Evolutionary conservation across 2,329 filamentous ascomycete species (phyloP).

Genomic region (Sarocladium kiliense): DNA sequence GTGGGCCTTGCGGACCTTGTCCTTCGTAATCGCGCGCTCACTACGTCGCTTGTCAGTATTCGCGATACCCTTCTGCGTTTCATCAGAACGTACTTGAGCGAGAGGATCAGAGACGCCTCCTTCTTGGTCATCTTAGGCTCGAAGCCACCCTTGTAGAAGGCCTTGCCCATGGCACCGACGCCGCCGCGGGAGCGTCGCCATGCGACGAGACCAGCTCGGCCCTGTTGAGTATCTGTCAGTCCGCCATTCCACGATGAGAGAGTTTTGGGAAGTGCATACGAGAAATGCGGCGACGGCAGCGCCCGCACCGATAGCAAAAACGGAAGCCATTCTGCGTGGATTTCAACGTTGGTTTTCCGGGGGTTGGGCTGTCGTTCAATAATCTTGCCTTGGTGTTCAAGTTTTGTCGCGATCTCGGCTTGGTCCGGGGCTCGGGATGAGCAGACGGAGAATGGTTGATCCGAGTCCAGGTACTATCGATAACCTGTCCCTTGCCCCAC

Average conservation of each 20-base stretch:
- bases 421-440: neutral
- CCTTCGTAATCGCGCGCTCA: conserved; percentile 81
- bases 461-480: neutral
- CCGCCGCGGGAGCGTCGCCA: conserved; percentile 76
- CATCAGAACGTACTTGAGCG: conserved; percentile 63
- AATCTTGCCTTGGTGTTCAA: neutral
- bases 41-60: conserved; percentile 37
- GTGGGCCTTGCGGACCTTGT: conserved; percentile 93
- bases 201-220: conserved; percentile 86
- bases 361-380: neutral
- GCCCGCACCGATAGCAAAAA: conserved; percentile 42
- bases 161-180: conserved; percentile 75
- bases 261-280: conserved; percentile 25
- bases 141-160: conserved; percentile 98
- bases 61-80: neutral
- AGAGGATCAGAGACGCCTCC: conserved; percentile 86
- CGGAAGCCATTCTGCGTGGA: conserved; percentile 31
- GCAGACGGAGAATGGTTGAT: neutral
- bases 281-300: conserved; percentile 48
- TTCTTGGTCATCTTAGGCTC: conserved; percentile 89
- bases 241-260: neutral
- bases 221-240: conserved; percentile 44
- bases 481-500: conserved; percentile 7
- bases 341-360: conserved; percentile 1
- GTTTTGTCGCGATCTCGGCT: conserved; percentile 9